A percentile compares a stretch with the other conserved stretches of the same genome.
Evolutionary conservation across 768 basidiomycete species (phyloP).

Genomic region (Galerina sulciceps): DNA sequence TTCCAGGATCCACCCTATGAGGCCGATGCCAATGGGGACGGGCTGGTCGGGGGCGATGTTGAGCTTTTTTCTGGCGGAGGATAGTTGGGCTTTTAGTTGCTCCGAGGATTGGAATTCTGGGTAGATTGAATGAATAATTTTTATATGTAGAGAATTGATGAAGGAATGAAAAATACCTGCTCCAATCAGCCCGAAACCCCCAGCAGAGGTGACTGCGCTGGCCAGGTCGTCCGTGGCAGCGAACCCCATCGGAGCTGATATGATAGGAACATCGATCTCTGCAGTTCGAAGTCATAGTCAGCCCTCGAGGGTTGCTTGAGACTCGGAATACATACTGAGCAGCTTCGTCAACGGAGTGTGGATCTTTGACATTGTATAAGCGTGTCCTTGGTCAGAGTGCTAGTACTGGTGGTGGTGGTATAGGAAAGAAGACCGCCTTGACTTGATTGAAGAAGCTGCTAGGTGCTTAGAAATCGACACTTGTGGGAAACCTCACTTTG

Average conservation of each 20-base stretch:
- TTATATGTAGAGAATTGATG: background rate
- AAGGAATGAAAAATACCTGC: conserved; percentile 39
- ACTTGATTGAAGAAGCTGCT: too few relatives aligned
- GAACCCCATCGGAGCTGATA: conserved; percentile 63
- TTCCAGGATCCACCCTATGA: conserved; percentile 62
- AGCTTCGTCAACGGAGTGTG: too few relatives aligned
- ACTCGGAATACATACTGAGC: too few relatives aligned
- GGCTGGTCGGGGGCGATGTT: conserved; percentile 29
- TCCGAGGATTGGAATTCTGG: conserved; percentile 42
- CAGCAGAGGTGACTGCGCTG: conserved; percentile 51
- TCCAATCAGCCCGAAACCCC: conserved; percentile 61
- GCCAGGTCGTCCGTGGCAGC: conserved; percentile 38
- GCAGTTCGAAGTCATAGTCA: too few relatives aligned
- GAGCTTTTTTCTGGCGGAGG: conserved; percentile 38
- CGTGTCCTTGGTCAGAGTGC: too few relatives aligned
- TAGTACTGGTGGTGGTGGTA: too few relatives aligned
- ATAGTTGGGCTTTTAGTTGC: conserved; percentile 44
- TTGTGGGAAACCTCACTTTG: too few relatives aligned
- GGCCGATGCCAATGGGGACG: conserved; percentile 62
- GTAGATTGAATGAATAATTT: background rate
- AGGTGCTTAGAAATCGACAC: too few relatives aligned
- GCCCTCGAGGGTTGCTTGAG: too few relatives aligned
- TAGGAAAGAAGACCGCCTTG: too few relatives aligned
- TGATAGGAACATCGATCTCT: conserved; percentile 55
- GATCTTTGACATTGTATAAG: too few relatives aligned